Conservation (phyloP, 2,329 filamentous ascomycete genomes). For the Lachnellula arida region DNA sequence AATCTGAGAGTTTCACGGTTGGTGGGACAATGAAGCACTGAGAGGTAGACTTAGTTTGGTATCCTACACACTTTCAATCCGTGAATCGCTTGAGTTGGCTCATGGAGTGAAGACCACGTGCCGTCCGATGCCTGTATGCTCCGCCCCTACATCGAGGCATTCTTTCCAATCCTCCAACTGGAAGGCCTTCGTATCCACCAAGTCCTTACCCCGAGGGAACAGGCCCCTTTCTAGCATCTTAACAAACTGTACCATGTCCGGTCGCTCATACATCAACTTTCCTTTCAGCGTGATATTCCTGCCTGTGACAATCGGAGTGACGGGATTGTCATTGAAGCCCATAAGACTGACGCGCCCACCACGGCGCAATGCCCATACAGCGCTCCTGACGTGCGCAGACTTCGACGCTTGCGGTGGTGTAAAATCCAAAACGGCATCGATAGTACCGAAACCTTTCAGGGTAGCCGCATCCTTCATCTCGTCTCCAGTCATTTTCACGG, state of each 20-base stretch:
- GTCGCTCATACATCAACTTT: slow-evolving; percentile 4
- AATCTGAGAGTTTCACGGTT: neutral
- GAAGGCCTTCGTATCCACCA: neutral
- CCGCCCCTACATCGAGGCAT: neutral
- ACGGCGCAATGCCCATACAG: neutral
- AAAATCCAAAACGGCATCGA: slow-evolving; percentile 1
- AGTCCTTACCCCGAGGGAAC: slow-evolving; percentile 1
- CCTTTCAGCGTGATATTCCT: slow-evolving; percentile 1
- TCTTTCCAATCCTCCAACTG: neutral
- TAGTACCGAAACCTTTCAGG: neutral
- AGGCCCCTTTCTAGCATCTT: slow-evolving; percentile 4
- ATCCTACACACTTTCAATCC: no score
- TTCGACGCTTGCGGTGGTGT: neutral
- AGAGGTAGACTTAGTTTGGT: no score
- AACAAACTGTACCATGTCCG: neutral
- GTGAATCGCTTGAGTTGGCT: neutral
- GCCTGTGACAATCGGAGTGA: neutral
- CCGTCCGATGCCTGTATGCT: neutral
- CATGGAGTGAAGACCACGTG: neutral
- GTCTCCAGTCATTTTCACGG: neutral
- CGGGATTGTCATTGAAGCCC: neutral
- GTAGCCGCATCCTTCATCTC: neutral
- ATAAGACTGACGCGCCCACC: neutral
- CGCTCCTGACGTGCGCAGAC: neutral
- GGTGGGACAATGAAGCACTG: no score